phyloP scores from a whole-genome alignment of 139 green algal species.

The Micractinium sp. region DNA sequence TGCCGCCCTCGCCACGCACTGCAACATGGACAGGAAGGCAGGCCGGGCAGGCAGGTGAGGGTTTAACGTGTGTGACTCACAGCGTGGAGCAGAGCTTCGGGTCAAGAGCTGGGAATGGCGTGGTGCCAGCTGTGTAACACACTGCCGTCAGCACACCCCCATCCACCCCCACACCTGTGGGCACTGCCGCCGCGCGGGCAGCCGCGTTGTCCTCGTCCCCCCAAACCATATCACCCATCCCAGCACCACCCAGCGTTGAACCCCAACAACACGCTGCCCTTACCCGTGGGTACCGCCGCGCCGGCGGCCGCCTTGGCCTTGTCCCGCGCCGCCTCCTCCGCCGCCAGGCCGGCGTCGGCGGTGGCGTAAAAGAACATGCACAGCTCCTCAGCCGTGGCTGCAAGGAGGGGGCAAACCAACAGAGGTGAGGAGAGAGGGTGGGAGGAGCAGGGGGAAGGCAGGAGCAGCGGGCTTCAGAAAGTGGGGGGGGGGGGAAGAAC shows the following conservation, averaged over 20 bases:
- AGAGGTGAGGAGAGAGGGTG: neutral
- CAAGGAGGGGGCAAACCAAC: neutral
- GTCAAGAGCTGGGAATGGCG: too few species aligned
- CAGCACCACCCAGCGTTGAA: too few species aligned
- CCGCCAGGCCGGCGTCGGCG: conserved; percentile 30
- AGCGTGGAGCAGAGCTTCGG: neutral
- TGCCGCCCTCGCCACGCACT: neutral
- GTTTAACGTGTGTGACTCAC: neutral
- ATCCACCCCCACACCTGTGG: too few species aligned
- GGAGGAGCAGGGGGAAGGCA: neutral
- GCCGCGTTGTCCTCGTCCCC: too few species aligned
- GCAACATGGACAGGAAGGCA: neutral
- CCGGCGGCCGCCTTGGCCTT: conserved; percentile 26
- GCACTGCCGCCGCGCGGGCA: too few species aligned
- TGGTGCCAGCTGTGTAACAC: neutral
- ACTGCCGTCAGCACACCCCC: too few species aligned
- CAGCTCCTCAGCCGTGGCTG: conserved; percentile 60
- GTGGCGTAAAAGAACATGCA: conserved; percentile 67
- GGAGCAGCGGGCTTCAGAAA: too few species aligned
- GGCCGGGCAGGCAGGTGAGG: neutral
- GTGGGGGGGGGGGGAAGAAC: too few species aligned
- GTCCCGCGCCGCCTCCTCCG: conserved; percentile 35
- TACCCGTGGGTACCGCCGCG: conserved; percentile 17
- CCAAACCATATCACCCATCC: too few species aligned
- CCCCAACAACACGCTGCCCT: too few species aligned